These are phyloP conservation scores for Hortiboletus campestris DNA, from an alignment of 768 basidiomycete species.

Conservation along the genomic window DNA sequence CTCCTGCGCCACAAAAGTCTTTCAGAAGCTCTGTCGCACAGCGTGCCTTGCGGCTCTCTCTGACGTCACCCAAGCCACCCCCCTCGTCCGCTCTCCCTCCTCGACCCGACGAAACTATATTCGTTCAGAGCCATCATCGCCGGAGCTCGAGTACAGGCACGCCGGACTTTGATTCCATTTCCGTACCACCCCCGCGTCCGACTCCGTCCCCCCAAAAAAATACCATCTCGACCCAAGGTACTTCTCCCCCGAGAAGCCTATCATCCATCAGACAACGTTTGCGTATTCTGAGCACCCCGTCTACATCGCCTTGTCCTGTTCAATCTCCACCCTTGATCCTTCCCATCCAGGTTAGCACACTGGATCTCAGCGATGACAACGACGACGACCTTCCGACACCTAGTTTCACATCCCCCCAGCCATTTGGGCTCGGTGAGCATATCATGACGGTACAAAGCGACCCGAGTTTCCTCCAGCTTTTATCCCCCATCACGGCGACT, in stretches of 20 bases:
- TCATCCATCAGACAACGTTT: slow-evolving; percentile 64
- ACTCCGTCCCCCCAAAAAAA: slow-evolving; percentile 35
- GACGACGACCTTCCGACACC: slow-evolving; percentile 31
- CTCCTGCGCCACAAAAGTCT: slow-evolving; percentile 24
- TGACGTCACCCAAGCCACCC: slow-evolving; percentile 62
- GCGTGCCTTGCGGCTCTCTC: slow-evolving; percentile 56
- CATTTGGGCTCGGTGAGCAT: slow-evolving; percentile 52
- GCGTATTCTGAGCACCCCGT: slow-evolving; percentile 65
- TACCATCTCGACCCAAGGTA: slow-evolving; percentile 26
- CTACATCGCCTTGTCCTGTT: slow-evolving; percentile 32
- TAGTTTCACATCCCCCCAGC: slow-evolving; percentile 9
- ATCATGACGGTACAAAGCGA: slow-evolving; percentile 53
- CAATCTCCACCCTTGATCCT: slow-evolving; percentile 24
- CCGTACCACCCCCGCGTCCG: slow-evolving; percentile 44
- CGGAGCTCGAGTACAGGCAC: slow-evolving; percentile 34
- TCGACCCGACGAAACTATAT: slow-evolving; percentile 55
- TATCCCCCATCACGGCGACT: slow-evolving; percentile 42
- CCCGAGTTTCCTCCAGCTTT: slow-evolving; percentile 58
- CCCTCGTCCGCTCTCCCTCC: slow-evolving; percentile 61
- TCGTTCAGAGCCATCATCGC: slow-evolving; percentile 30
- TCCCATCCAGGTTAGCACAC: slow-evolving; percentile 26
- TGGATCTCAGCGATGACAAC: slow-evolving; percentile 25
- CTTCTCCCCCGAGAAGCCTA: slow-evolving; percentile 26
- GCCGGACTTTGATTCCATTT: slow-evolving; percentile 39
- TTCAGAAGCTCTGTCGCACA: slow-evolving; percentile 59